A percentile compares a stretch with the other conserved stretches of the same genome.
Conservation (phyloP, 2,329 filamentous ascomycete genomes). For the Aspergillus sp. region DNA sequence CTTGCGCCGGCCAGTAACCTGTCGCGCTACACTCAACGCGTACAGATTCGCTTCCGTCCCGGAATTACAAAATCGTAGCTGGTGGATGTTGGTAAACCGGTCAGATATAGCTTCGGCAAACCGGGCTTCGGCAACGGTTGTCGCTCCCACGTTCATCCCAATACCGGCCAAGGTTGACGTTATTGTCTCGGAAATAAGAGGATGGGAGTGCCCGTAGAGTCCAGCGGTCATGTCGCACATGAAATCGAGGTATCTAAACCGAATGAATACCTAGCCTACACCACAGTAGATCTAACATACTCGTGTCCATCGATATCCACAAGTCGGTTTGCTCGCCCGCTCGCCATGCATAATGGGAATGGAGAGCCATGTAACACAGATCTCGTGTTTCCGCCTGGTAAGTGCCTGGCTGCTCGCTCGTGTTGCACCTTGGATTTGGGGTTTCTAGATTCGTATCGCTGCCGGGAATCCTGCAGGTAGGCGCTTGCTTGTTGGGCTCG, state of each 20-base stretch:
- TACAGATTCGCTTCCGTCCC: constrained; percentile 66
- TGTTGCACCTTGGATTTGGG: constrained; percentile 16
- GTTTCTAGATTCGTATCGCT: not conserved
- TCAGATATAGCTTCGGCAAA: constrained; percentile 54
- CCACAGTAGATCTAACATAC: not conserved
- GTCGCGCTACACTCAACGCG: constrained; percentile 56
- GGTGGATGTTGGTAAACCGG: constrained; percentile 55
- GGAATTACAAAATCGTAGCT: constrained; percentile 63
- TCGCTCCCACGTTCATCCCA: constrained; percentile 58
- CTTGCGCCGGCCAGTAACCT: constrained; percentile 47
- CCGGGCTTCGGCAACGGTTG: constrained; percentile 52
- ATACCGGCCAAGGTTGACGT: constrained; percentile 28
- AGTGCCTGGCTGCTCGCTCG: constrained; percentile 18
- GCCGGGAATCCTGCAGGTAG: not conserved
- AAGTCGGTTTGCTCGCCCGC: constrained; percentile 11
- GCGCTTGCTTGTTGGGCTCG: not conserved
- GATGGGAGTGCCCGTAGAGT: constrained; percentile 65
- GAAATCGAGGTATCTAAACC: constrained; percentile 55
- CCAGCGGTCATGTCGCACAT: constrained; percentile 65
- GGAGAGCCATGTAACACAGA: constrained; percentile 21
- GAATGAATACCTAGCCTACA: not conserved
- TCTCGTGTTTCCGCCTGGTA: constrained; percentile 35
- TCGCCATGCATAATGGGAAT: constrained; percentile 18
- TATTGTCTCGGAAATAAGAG: constrained; percentile 53
- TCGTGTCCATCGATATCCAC: constrained; percentile 18